Conservation (phyloP, 352 stramenopile genomes). For the Elongisporangium prolatum region DNA sequence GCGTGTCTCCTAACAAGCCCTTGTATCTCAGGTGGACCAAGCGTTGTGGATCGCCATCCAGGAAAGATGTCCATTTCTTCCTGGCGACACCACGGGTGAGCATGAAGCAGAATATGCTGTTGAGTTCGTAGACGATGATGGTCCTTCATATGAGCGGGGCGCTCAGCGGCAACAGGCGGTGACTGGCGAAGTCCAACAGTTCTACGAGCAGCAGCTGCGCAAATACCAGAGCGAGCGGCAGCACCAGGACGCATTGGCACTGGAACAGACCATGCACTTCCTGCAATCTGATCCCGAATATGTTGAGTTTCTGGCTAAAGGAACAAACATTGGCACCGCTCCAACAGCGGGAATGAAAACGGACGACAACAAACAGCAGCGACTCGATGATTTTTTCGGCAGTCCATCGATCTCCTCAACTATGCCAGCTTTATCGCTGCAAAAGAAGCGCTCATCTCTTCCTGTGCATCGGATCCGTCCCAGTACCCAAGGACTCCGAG, state of each 20-base stretch:
- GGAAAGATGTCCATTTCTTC: constrained; percentile 40
- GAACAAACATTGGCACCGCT: not conserved
- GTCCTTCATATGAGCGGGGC: constrained; percentile 10
- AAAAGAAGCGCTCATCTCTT: not conserved
- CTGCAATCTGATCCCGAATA: constrained; percentile 46
- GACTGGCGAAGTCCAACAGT: constrained; percentile 27
- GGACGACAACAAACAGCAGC: constrained; percentile 25
- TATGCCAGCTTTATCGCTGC: not conserved
- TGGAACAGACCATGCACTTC: constrained; percentile 53
- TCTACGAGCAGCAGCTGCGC: constrained; percentile 37
- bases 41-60: constrained; percentile 51
- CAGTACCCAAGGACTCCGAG: not conserved
- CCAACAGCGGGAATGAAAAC: not conserved
- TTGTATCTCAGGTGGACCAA: constrained; percentile 32
- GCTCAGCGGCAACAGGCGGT: constrained; percentile 6
- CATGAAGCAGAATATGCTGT: constrained; percentile 9
- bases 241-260: constrained; percentile 25
- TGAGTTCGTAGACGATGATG: constrained; percentile 52
- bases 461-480: not conserved
- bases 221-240: constrained; percentile 23
- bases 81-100: constrained; percentile 10
- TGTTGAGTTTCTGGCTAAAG: constrained; percentile 9
- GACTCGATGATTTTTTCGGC: constrained; percentile 35
- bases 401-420: not conserved
- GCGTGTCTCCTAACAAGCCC: not conserved